phyloP scores from a whole-genome alignment of 768 basidiomycete genomes.

The Lenzites betulinus region DNA sequence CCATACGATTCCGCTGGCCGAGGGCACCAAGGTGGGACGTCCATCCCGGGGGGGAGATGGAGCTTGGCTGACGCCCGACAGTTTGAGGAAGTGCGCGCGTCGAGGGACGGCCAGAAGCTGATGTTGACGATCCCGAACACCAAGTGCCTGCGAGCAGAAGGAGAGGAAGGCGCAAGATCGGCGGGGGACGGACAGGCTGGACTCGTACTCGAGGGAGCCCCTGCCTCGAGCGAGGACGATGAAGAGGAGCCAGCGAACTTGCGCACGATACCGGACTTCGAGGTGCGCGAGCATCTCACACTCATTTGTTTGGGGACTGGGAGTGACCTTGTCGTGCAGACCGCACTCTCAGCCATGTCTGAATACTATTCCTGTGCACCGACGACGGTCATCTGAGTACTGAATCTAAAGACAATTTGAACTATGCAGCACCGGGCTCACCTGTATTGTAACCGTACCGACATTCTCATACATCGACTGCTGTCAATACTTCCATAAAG shows the following conservation, averaged over 20 bases:
- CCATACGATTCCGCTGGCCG: slow-evolving; percentile 70
- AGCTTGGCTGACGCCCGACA: slow-evolving; percentile 28
- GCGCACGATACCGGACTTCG: slow-evolving; percentile 14
- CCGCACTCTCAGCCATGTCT: slow-evolving; percentile 4
- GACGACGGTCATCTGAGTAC: background rate
- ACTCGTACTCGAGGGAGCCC: background rate
- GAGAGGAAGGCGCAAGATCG: background rate
- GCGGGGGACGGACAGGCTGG: background rate
- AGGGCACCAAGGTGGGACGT: slow-evolving; percentile 52
- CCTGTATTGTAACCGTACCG: background rate
- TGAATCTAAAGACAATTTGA: background rate
- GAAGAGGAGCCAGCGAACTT: background rate
- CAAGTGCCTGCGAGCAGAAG: slow-evolving; percentile 13
- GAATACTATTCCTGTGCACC: slow-evolving; percentile 1
- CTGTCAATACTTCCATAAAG: too few relatives aligned
- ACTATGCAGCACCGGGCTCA: background rate
- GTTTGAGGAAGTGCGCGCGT: slow-evolving; percentile 76
- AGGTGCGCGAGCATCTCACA: background rate
- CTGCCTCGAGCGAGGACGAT: background rate
- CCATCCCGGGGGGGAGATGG: background rate
- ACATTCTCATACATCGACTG: too few relatives aligned
- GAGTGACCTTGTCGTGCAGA: background rate
- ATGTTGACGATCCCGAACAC: slow-evolving; percentile 61
- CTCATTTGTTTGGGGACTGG: background rate
- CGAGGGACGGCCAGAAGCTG: slow-evolving; percentile 62